Conservation (phyloP, 352 stramenopile species). For the Phytophthora europaea region DNA sequence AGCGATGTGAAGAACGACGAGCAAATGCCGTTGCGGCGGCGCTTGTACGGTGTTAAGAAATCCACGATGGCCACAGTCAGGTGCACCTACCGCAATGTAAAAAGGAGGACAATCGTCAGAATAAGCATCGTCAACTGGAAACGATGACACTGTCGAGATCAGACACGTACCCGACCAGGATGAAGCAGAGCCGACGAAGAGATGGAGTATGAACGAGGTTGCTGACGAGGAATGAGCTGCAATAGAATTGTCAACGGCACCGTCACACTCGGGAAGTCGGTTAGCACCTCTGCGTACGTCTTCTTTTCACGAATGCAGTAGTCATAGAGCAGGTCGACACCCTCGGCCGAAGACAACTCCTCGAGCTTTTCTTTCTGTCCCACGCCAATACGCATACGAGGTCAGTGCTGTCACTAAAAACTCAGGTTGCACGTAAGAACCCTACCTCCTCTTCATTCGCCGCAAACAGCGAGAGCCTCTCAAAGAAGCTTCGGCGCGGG, state of each 20-base stretch:
- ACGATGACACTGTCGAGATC: not conserved
- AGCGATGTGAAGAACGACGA: slow-evolving; percentile 83
- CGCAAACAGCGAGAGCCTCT: slow-evolving; percentile 86
- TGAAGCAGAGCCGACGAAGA: slow-evolving; percentile 82
- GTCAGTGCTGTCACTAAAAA: slow-evolving; percentile 1
- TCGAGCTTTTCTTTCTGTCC: slow-evolving; percentile 91
- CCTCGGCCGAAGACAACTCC: slow-evolving; percentile 89
- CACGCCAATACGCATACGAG: slow-evolving; percentile 8
- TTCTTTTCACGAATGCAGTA: slow-evolving; percentile 95
- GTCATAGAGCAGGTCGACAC: slow-evolving; percentile 93
- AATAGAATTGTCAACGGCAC: slow-evolving; percentile 81
- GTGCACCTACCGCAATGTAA: slow-evolving; percentile 56
- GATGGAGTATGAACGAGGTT: slow-evolving; percentile 94
- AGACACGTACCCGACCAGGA: slow-evolving; percentile 48
- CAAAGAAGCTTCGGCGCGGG: slow-evolving; percentile 90
- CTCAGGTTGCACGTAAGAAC: not conserved
- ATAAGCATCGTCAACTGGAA: slow-evolving; percentile 9
- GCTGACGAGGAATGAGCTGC: slow-evolving; percentile 86
- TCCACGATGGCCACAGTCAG: slow-evolving; percentile 91
- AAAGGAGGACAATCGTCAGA: not conserved
- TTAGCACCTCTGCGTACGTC: slow-evolving; percentile 89
- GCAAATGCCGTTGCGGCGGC: slow-evolving; percentile 84
- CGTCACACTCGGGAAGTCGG: slow-evolving; percentile 86
- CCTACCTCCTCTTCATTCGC: slow-evolving; percentile 81
- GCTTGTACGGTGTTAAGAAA: slow-evolving; percentile 93